Conservation (phyloP, 1,284 basidiomycete genomes). For the Butyriboletus appendiculatus region DNA sequence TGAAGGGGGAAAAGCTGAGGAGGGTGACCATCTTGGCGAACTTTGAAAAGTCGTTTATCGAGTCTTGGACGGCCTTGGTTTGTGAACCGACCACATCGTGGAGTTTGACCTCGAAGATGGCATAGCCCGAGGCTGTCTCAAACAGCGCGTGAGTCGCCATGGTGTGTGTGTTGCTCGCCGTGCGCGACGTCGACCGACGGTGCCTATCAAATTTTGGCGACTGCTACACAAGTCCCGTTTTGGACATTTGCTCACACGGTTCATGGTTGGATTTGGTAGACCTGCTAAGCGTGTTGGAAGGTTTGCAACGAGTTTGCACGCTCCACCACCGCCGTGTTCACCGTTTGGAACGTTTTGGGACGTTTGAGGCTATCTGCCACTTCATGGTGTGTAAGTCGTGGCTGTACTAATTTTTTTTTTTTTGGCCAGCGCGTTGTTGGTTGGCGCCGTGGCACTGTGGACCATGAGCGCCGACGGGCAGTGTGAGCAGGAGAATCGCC, state of each 20-base stretch:
- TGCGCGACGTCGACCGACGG: conserved; percentile 7
- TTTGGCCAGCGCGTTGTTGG: neutral
- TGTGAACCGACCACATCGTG: conserved; percentile 90
- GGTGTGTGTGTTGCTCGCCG: conserved; percentile 11
- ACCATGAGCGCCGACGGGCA: conserved; percentile 1
- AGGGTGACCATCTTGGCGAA: conserved; percentile 95
- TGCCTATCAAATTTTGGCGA: conserved; percentile 7
- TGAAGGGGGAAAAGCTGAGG: conserved; percentile 93
- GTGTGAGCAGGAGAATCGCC: neutral
- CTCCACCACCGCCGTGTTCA: neutral
- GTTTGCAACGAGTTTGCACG: neutral
- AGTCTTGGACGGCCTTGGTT: conserved; percentile 82
- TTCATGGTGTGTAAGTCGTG: neutral
- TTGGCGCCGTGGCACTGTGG: neutral
- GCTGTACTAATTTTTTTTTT: conserved; percentile 8
- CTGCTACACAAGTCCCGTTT: neutral
- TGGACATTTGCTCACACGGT: conserved; percentile 16
- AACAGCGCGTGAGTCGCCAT: conserved; percentile 91
- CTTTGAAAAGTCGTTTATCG: conserved; percentile 85
- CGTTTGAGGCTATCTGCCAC: neutral
- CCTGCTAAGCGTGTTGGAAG: neutral
- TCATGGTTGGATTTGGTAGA: too few relatives aligned
- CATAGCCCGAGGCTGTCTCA: conserved; percentile 95
- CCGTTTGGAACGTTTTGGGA: neutral
- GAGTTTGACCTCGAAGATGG: conserved; percentile 89